Conservation (phyloP, 1,139 yeast genomes). For the Hyphopichia buzzinii region DNA sequence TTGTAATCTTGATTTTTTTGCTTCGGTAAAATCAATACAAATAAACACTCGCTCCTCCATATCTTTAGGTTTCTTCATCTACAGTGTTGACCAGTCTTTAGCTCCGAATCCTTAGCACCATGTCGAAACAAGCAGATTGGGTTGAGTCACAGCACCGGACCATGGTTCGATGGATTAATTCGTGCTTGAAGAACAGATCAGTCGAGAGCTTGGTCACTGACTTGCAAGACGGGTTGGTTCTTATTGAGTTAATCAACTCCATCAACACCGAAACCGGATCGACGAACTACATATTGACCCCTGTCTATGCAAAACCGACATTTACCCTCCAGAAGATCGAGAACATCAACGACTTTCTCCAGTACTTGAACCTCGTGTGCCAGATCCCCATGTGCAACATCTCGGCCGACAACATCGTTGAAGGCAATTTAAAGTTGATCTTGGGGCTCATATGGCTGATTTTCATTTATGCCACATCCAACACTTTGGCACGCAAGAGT, state of each 20-base stretch:
- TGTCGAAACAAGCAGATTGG: slow-evolving; percentile 26
- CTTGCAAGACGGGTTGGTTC: slow-evolving; percentile 39
- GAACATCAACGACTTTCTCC: slow-evolving; percentile 56
- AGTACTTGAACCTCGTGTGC: slow-evolving; percentile 51
- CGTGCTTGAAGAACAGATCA: slow-evolving; percentile 15
- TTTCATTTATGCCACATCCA: slow-evolving; percentile 49
- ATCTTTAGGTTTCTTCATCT: too few species aligned
- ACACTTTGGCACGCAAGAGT: slow-evolving; percentile 24
- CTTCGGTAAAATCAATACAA: too few species aligned
- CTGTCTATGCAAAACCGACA: slow-evolving; percentile 45
- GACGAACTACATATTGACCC: slow-evolving; percentile 26
- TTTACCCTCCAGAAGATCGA: slow-evolving; percentile 61
- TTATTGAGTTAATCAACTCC: slow-evolving; percentile 34
- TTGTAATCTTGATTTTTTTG: too few species aligned
- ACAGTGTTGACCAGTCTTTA: too few species aligned
- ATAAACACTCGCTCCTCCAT: too few species aligned
- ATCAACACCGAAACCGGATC: slow-evolving; percentile 22
- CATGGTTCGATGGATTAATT: slow-evolving; percentile 48
- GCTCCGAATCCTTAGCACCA: too few species aligned
- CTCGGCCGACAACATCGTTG: slow-evolving; percentile 67
- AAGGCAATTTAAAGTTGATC: slow-evolving; percentile 61
- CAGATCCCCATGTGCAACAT: slow-evolving; percentile 53
- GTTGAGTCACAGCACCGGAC: slow-evolving; percentile 44
- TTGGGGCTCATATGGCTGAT: slow-evolving; percentile 67
- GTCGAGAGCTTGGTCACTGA: slow-evolving; percentile 30